These are phyloP conservation scores for Botrytis paeoniae DNA, from an alignment of 2,329 filamentous ascomycete genomes.

Conservation along the genomic window DNA sequence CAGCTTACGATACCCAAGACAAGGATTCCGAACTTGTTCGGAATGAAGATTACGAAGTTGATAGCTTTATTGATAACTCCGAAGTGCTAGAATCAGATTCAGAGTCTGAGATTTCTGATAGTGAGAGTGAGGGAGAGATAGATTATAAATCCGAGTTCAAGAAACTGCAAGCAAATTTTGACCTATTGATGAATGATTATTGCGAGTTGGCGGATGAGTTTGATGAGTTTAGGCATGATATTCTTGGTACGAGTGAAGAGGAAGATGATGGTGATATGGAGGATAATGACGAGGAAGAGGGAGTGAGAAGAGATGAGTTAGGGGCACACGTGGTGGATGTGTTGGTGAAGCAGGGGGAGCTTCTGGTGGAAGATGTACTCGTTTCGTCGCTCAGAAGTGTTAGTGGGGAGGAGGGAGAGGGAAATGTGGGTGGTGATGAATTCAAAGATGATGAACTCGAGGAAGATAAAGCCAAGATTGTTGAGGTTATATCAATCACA, in stretches of 20 bases:
- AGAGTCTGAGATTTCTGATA: background rate
- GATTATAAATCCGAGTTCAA: background rate
- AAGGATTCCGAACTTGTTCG: constrained; percentile 16
- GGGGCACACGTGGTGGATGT: constrained; percentile 2
- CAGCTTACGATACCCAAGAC: constrained; percentile 36
- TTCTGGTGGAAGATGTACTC: background rate
- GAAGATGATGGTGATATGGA: background rate
- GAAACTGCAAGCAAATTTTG: background rate
- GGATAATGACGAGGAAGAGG: background rate
- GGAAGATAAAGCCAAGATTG: background rate
- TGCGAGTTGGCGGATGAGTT: background rate
- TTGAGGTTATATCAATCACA: background rate
- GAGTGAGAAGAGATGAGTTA: background rate
- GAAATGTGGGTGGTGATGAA: background rate
- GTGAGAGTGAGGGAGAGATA: background rate
- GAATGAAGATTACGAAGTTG: constrained; percentile 31
- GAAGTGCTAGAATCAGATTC: constrained; percentile 19
- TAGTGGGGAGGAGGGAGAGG: background rate
- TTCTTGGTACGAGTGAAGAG: background rate
- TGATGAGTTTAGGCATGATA: background rate
- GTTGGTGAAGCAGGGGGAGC: background rate
- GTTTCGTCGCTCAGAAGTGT: background rate
- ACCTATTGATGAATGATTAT: background rate
- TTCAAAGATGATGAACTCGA: background rate
- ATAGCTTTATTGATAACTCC: constrained; percentile 33